Conservation (phyloP, 2,329 filamentous ascomycete genomes). For the Phoma sp. region DNA sequence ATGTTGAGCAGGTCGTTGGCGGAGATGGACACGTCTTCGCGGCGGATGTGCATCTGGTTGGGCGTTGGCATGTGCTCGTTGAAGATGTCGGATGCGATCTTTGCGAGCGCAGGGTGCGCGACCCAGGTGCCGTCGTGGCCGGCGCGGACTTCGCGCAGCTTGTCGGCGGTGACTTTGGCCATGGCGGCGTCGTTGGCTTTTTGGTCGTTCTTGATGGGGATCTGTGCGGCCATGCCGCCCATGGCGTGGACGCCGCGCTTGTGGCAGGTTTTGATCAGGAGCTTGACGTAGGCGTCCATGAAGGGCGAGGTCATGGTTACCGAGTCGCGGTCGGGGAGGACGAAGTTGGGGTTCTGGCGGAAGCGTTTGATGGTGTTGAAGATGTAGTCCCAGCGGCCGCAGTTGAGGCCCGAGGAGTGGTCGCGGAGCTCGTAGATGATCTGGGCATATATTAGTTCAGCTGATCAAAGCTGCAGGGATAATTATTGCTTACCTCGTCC, state of each 20-base stretch:
- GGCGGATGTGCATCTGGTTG: slow-evolving; percentile 90
- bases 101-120: slow-evolving; percentile 88
- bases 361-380: slow-evolving; percentile 99
- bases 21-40: slow-evolving; percentile 85
- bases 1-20: slow-evolving; percentile 95
- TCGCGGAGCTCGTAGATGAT: slow-evolving; percentile 99
- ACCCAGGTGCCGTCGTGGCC: slow-evolving; percentile 99
- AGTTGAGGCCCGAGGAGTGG: slow-evolving; percentile 95
- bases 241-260: slow-evolving; percentile 96
- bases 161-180: slow-evolving; percentile 91
- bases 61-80: slow-evolving; percentile 98
- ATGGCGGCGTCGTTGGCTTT: slow-evolving; percentile 92
- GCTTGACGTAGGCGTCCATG: slow-evolving; percentile 96
- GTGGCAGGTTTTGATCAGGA: slow-evolving; percentile 98
- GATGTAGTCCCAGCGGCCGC: slow-evolving; percentile 99
- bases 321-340: slow-evolving; percentile 86
- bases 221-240: slow-evolving; percentile 98
- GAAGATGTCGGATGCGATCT: slow-evolving; percentile 90
- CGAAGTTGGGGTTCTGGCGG: slow-evolving; percentile 90
- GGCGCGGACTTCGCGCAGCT: slow-evolving; percentile 92
- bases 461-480: not conserved
- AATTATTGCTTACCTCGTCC: slow-evolving; percentile 69
- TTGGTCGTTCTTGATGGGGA: slow-evolving; percentile 95
- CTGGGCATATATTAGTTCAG: slow-evolving; percentile 43
- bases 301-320: slow-evolving; percentile 99